Base-by-base conservation (phyloP, 2,329 filamentous ascomycete genomes). In the Colletotrichum eleusines region DNA sequence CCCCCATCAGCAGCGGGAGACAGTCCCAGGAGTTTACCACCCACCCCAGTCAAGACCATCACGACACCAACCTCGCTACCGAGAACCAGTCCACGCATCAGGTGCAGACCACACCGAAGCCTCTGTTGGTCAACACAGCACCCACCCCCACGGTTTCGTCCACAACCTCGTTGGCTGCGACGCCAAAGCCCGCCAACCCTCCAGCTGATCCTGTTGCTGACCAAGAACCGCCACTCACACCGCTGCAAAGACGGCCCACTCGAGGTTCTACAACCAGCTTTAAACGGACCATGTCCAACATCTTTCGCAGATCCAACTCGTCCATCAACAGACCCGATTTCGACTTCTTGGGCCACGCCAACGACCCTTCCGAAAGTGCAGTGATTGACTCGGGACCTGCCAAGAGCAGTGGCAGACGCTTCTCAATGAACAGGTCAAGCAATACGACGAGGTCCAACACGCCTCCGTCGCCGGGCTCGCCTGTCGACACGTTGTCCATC, bases 1-100 rank as follows among this genome's bases (percentile, higher is more conserved):
- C 89, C 28, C 89, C 89, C 58, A 85, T 88, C 71, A 90, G 88
- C 75, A 83, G 82, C 75, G 84, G 86, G 72, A 85, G 81, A 61
- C 78, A 87, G 75, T 89, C 88, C 57, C 85, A 86, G 69, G 86
- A 88, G 73, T 88, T 89, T 72, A 81, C 81, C 58, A 78, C 81
- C 44, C 77, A 83, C 71, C 81, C 83, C 65, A 79, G 78, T 62
- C 81, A 82, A 74, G 81, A 85, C 63, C 76, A 75, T 46, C 75
- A 79, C 69, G 76, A 79, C 71, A 76, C 79, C 67, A 75, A 76
- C 69, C 77, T 78, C 68, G 69, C 70, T 31, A 73, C 75, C 42
- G 72, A 73, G 53, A 70, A 69, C 72, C 71, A 74, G 48, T 70
- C 63, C 23, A 48, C 66, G 31, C 69, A 64, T n/a, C 66, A 71